These are phyloP conservation scores for Rhododendron kiyosumense DNA, from an alignment of 148 eudicot genomes.

Conservation along the genomic window DNA sequence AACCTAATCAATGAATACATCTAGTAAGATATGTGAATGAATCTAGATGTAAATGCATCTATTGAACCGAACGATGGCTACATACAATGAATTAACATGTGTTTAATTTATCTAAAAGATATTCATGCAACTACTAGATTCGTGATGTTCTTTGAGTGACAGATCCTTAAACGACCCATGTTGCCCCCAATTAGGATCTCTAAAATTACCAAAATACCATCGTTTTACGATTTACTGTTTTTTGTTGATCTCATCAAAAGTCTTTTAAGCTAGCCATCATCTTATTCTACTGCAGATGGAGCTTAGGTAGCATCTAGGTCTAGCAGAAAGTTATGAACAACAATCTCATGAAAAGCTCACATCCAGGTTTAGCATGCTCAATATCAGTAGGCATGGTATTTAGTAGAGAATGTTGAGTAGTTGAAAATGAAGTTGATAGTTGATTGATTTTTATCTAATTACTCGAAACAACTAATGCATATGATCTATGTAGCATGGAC, in stretches of 20 bases:
- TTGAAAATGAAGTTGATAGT: not conserved
- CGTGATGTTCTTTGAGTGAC: not conserved
- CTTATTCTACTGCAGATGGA: not conserved
- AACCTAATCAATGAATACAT: not conserved
- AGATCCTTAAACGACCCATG: not conserved
- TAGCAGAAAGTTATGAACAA: not conserved
- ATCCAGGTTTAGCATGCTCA: not conserved
- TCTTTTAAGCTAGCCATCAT: not conserved
- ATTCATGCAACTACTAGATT: too few relatives aligned
- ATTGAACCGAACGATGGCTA: too few relatives aligned
- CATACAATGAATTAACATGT: too few relatives aligned
- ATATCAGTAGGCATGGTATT: not conserved
- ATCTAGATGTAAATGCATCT: not conserved
- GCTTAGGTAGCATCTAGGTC: not conserved
- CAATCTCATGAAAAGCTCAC: not conserved
- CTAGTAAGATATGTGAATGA: not conserved
- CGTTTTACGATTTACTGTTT: not conserved
- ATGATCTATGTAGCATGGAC: not conserved
- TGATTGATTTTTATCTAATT: not conserved
- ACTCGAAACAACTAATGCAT: not conserved
- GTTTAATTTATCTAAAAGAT: too few relatives aligned
- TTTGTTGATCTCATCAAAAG: not conserved
- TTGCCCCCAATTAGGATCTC: not conserved
- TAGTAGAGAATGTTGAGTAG: not conserved
- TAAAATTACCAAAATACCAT: not conserved